Percentiles rank a stretch among this genome's conserved stretches.
These are phyloP conservation scores for Penicillium sp. DNA, from an alignment of 2,329 filamentous ascomycete genomes.

Conservation along the genomic window DNA sequence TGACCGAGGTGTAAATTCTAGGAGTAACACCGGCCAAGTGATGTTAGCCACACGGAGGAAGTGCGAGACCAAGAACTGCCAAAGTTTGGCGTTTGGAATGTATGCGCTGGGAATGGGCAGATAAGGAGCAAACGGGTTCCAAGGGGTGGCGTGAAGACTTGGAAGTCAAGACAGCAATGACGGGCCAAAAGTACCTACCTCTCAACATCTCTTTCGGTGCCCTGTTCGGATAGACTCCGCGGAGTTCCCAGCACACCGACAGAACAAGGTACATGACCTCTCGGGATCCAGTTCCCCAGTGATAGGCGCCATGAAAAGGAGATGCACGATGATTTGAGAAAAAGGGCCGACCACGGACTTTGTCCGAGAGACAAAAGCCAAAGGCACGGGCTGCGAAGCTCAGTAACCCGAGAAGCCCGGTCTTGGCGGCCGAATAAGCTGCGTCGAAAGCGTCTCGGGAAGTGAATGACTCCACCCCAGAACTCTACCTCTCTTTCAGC, in stretches of 20 bases:
- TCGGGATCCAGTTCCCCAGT: neutral
- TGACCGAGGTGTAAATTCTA: neutral
- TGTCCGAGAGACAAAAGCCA: neutral
- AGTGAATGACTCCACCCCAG: neutral
- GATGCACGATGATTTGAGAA: too few relatives aligned
- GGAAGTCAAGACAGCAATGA: neutral
- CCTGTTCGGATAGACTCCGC: too few relatives aligned
- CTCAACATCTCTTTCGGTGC: neutral
- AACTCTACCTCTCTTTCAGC: neutral
- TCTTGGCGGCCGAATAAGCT: neutral
- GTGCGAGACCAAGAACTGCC: conserved; percentile 1
- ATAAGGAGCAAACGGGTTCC: neutral
- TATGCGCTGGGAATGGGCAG: neutral
- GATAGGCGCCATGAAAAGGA: neutral
- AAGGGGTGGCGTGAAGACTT: neutral
- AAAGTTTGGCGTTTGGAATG: neutral
- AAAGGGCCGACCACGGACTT: neutral
- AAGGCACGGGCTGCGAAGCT: neutral
- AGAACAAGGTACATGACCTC: neutral
- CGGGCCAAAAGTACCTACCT: neutral
- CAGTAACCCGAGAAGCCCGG: neutral
- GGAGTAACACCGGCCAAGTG: conserved; percentile 4
- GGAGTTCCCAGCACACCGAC: too few relatives aligned
- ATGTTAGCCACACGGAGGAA: conserved; percentile 3
- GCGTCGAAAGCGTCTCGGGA: neutral